These are phyloP conservation scores for Kwoniella heveanensis DNA, from an alignment of 768 basidiomycete genomes.

Conservation along the genomic window DNA sequence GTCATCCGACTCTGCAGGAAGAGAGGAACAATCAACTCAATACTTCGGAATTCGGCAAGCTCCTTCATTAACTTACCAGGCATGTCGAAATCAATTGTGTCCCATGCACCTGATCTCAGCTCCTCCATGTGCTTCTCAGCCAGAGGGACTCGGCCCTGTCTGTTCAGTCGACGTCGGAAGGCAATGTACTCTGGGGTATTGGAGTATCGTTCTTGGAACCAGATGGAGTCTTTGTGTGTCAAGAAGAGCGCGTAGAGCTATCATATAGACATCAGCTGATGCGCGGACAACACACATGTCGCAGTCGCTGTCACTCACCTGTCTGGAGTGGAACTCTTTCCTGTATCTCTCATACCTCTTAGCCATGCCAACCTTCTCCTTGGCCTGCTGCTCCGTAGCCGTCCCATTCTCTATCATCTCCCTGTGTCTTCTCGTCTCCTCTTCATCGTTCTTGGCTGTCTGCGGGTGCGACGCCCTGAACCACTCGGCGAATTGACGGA, in stretches of 20 bases:
- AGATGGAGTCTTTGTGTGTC: constrained; percentile 89
- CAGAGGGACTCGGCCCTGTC: constrained; percentile 79
- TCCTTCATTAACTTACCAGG: constrained; percentile 26
- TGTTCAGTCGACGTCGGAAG: constrained; percentile 75
- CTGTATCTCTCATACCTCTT: constrained; percentile 88
- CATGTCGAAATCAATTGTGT: constrained; percentile 56
- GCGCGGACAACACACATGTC: too few relatives aligned
- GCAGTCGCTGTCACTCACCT: too few relatives aligned
- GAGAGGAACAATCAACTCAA: neutral
- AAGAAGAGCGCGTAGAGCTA: constrained; percentile 96
- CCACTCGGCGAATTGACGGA: constrained; percentile 49
- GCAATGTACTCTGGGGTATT: constrained; percentile 69
- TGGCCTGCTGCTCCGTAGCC: constrained; percentile 9
- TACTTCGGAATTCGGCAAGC: neutral
- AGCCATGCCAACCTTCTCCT: constrained; percentile 48
- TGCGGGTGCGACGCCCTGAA: constrained; percentile 46
- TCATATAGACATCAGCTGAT: too few relatives aligned
- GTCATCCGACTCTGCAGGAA: constrained; percentile 67
- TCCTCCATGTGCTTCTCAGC: constrained; percentile 73
- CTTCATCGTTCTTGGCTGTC: constrained; percentile 47
- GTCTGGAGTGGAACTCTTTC: constrained; percentile 80
- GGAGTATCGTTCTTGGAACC: constrained; percentile 96
- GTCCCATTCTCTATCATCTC: constrained; percentile 30
- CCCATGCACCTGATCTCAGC: constrained; percentile 81
- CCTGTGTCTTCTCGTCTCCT: constrained; percentile 34